A percentile compares a stretch with the other conserved stretches of the same genome.
Conservation (phyloP, 106 monocot species). For the Triglochin maritima region DNA sequence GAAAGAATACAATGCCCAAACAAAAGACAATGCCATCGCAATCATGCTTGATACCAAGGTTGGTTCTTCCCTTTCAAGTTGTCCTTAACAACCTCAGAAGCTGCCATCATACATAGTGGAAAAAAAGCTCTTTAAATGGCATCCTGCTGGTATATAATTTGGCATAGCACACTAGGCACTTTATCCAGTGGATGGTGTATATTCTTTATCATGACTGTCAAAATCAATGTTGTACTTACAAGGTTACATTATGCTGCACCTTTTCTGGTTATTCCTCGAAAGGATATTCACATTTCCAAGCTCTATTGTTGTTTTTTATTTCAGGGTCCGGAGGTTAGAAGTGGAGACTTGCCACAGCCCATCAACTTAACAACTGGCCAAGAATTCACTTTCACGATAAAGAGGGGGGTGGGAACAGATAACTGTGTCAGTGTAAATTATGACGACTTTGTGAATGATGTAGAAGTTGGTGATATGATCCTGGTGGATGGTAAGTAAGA, state of each 20-base stretch:
- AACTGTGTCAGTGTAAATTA: conserved; percentile 96
- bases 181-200: neutral
- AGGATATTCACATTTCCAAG: too few species aligned
- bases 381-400: conserved; percentile 90
- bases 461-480: conserved; percentile 92
- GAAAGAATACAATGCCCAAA: conserved; percentile 85
- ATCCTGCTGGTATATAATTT: too few species aligned
- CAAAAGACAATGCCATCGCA: conserved; percentile 78
- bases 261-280: too few species aligned
- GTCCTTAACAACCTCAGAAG: neutral
- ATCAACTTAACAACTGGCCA: conserved; percentile 52
- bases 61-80: conserved; percentile 2
- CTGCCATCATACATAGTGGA: neutral
- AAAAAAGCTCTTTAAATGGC: too few species aligned
- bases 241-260: too few species aligned
- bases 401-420: conserved; percentile 85
- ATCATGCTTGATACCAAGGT: conserved; percentile 99
- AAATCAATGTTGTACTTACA: too few species aligned
- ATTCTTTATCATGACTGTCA: neutral
- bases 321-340: conserved; percentile 98
- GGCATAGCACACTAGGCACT: too few species aligned
- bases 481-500: conserved; percentile 75
- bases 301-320: neutral
- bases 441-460: conserved; percentile 97
- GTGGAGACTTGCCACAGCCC: conserved; percentile 94